phyloP scores from a whole-genome alignment of 2,329 filamentous ascomycete species.

The Escovopsis sp. region DNA sequence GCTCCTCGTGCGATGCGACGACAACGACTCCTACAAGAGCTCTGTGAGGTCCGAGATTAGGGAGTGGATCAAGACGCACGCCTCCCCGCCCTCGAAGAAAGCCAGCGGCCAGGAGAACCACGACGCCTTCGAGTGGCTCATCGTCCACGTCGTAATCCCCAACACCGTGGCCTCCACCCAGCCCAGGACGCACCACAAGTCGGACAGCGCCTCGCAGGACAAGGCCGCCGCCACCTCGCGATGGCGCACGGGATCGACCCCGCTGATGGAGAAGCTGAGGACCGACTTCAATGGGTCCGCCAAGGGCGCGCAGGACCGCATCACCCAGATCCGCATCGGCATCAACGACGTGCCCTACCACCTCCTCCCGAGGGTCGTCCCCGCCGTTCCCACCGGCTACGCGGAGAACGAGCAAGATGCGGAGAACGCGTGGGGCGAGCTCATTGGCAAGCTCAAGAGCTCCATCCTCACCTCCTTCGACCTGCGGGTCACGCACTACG shows the following conservation, averaged over 20 bases:
- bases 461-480: constrained; percentile 85
- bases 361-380: constrained; percentile 44
- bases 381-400: constrained; percentile 47
- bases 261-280: constrained; percentile 75
- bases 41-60: constrained; percentile 62
- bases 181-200: constrained; percentile 45
- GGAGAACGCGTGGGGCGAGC: constrained; percentile 67
- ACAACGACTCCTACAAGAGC: constrained; percentile 85
- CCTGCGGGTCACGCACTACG: constrained; percentile 78
- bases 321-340: constrained; percentile 72
- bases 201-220: constrained; percentile 44
- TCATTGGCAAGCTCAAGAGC: constrained; percentile 74
- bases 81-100: constrained; percentile 37
- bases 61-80: constrained; percentile 79
- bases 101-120: constrained; percentile 71
- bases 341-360: constrained; percentile 55
- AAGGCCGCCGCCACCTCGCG: constrained; percentile 51
- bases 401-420: constrained; percentile 62
- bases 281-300: constrained; percentile 69
- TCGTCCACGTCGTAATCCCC: constrained; percentile 81
- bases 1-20: constrained; percentile 79
- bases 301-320: constrained; percentile 59
- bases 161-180: constrained; percentile 70
- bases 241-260: constrained; percentile 66
- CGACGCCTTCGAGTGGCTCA: constrained; percentile 91